phyloP scores from a whole-genome alignment of 768 basidiomycete genomes.

The Cyclocybe cylindracea region DNA sequence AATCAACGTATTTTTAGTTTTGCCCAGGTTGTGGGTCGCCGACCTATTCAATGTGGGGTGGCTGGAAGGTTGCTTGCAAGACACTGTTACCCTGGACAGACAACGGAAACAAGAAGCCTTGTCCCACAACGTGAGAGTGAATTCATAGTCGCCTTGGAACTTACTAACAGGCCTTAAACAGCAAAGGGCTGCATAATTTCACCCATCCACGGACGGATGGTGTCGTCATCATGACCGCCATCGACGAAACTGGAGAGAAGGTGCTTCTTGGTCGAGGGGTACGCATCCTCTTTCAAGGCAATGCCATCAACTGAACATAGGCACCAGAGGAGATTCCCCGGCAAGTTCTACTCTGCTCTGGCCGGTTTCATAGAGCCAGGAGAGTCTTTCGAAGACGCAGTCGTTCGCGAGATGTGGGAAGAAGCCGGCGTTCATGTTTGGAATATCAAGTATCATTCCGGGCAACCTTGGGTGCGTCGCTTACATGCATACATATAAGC shows the following conservation, averaged over 20 bases:
- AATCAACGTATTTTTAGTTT: conserved; percentile 50
- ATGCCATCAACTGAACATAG: conserved; percentile 1
- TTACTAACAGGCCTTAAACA: conserved; percentile 22
- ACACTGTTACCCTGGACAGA: conserved; percentile 76
- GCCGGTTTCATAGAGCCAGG: conserved; percentile 96
- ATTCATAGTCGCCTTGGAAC: background rate
- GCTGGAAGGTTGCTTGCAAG: conserved; percentile 90
- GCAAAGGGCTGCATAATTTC: conserved; percentile 88
- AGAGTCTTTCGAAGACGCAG: conserved; percentile 93
- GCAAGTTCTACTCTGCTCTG: conserved; percentile 81
- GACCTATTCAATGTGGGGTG: conserved; percentile 88
- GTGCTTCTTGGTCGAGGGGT: conserved; percentile 88
- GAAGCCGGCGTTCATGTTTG: conserved; percentile 91
- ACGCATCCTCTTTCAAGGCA: conserved; percentile 23
- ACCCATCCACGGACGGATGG: conserved; percentile 80
- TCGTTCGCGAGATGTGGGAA: conserved; percentile 92
- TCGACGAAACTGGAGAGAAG: conserved; percentile 79
- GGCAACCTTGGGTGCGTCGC: conserved; percentile 76
- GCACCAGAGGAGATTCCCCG: conserved; percentile 62
- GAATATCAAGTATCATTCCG: conserved; percentile 82
- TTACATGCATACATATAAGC: background rate
- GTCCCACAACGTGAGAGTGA: conserved; percentile 63
- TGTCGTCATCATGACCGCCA: conserved; percentile 89
- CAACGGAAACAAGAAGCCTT: conserved; percentile 61
- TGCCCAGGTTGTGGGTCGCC: conserved; percentile 86